Conservation (phyloP, 495 filamentous ascomycete genomes). For the Lasiosphaeria hispida region DNA sequence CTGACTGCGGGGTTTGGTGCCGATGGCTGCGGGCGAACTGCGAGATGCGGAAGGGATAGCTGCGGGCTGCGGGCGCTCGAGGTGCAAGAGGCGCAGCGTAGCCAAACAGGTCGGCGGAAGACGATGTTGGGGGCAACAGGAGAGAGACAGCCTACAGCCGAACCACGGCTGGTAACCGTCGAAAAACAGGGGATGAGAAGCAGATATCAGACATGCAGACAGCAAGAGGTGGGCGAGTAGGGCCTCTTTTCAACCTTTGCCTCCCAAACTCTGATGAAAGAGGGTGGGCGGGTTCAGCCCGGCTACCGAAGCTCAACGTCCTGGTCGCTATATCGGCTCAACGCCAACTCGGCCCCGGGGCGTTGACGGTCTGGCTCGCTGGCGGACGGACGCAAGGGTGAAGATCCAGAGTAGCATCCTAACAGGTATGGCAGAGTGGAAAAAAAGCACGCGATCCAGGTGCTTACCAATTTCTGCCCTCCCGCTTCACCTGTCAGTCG, state of each 20-base stretch:
- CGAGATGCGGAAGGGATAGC: too few species aligned
- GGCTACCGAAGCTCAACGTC: neutral
- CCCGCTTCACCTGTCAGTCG: neutral
- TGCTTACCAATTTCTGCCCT: too few species aligned
- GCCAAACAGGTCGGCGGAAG: too few species aligned
- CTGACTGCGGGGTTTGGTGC: too few species aligned
- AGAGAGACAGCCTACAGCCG: slow-evolving; percentile 1
- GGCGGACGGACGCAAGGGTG: neutral
- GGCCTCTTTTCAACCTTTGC: neutral
- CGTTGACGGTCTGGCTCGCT: neutral
- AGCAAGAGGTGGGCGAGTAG: neutral
- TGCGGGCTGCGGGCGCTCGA: neutral
- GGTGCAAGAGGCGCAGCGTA: neutral
- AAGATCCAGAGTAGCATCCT: neutral
- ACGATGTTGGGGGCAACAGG: slow-evolving; percentile 4
- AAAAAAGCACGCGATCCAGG: too few species aligned
- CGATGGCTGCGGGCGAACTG: too few species aligned
- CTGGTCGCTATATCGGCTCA: neutral
- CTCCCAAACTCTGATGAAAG: neutral
- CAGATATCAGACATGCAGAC: slow-evolving; percentile 19
- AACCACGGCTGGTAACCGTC: slow-evolving; percentile 10
- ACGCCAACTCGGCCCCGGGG: neutral
- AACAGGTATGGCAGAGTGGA: neutral
- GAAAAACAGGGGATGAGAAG: neutral
- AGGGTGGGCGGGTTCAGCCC: too few species aligned